phyloP scores from a whole-genome alignment of 2,329 filamentous ascomycete species.

The Amesomyces nigricolor region DNA sequence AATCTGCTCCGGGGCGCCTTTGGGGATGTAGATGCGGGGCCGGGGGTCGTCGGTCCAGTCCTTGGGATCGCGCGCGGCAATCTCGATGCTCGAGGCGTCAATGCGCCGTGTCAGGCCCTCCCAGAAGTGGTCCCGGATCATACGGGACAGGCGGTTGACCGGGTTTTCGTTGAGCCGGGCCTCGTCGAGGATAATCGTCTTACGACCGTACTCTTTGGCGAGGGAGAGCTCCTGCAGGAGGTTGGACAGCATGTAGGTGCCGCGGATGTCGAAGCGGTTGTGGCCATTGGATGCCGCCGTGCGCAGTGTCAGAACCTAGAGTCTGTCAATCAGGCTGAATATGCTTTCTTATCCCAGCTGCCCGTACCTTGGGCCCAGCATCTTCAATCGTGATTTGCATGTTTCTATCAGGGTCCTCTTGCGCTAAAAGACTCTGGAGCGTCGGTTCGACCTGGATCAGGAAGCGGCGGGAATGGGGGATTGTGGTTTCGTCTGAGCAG shows the following conservation, averaged over 20 bases:
- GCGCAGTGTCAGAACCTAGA: slow-evolving; percentile 70
- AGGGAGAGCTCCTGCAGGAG: slow-evolving; percentile 90
- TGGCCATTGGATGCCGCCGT: slow-evolving; percentile 81
- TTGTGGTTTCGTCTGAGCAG: slow-evolving; percentile 62
- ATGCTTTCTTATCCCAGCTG: background rate
- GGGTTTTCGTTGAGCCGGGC: slow-evolving; percentile 91
- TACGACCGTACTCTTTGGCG: slow-evolving; percentile 83
- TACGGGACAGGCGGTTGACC: slow-evolving; percentile 75
- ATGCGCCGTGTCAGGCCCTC: slow-evolving; percentile 82
- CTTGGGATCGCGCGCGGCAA: slow-evolving; percentile 85
- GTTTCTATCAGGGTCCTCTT: slow-evolving; percentile 91
- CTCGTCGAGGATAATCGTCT: slow-evolving; percentile 87
- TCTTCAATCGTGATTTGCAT: slow-evolving; percentile 98
- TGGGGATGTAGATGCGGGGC: slow-evolving; percentile 86
- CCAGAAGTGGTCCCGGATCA: slow-evolving; percentile 92
- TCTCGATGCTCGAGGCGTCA: slow-evolving; percentile 79
- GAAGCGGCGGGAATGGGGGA: slow-evolving; percentile 66
- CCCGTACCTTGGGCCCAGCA: slow-evolving; percentile 73
- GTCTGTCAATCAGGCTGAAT: background rate
- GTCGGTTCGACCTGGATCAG: slow-evolving; percentile 82
- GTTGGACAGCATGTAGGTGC: slow-evolving; percentile 96
- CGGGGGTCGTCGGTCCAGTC: slow-evolving; percentile 89
- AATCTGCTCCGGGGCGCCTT: slow-evolving; percentile 77
- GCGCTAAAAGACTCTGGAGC: slow-evolving; percentile 67
- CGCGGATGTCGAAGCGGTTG: slow-evolving; percentile 84